These are phyloP conservation scores for Penicillium ochrochloron DNA, from an alignment of 495 filamentous ascomycete genomes.

Conservation along the genomic window DNA sequence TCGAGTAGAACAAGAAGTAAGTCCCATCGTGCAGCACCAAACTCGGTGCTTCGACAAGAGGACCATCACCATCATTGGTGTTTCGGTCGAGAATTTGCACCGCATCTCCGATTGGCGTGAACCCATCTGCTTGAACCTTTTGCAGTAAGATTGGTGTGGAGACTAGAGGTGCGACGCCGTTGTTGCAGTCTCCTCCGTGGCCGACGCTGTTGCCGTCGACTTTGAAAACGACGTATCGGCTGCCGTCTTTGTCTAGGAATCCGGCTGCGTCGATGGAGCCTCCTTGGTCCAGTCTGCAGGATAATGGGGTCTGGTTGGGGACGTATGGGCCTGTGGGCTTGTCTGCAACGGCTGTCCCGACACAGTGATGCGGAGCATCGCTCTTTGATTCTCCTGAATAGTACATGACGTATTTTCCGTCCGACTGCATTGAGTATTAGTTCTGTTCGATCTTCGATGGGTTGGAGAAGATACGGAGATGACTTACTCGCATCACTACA, in stretches of 20 bases:
- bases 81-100: slow-evolving; percentile 59
- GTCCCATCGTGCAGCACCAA: slow-evolving; percentile 49
- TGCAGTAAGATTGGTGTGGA: slow-evolving; percentile 66
- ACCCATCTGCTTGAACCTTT: slow-evolving; percentile 53
- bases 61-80: slow-evolving; percentile 54
- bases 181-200: slow-evolving; percentile 60
- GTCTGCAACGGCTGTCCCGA: slow-evolving; percentile 55
- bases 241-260: slow-evolving; percentile 56
- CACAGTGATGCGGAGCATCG: slow-evolving; percentile 52
- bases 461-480: background rate
- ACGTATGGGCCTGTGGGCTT: slow-evolving; percentile 56
- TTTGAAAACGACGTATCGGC: slow-evolving; percentile 64
- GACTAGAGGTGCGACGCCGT: slow-evolving; percentile 50
- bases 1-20: slow-evolving; percentile 67
- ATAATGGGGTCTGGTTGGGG: slow-evolving; percentile 47
- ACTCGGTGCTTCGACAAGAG: slow-evolving; percentile 65
- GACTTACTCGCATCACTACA: slow-evolving; percentile 43
- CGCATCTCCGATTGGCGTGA: slow-evolving; percentile 54
- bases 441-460: background rate
- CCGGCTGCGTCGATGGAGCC: slow-evolving; percentile 64
- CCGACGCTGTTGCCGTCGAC: slow-evolving; percentile 65
- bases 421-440: slow-evolving; percentile 32
- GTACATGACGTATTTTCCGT: slow-evolving; percentile 62
- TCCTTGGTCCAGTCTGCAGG: slow-evolving; percentile 55
- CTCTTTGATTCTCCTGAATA: slow-evolving; percentile 54